Evolutionary conservation across 345 rosid genomes (phyloP).

Genomic region (Salix suchowensis): DNA sequence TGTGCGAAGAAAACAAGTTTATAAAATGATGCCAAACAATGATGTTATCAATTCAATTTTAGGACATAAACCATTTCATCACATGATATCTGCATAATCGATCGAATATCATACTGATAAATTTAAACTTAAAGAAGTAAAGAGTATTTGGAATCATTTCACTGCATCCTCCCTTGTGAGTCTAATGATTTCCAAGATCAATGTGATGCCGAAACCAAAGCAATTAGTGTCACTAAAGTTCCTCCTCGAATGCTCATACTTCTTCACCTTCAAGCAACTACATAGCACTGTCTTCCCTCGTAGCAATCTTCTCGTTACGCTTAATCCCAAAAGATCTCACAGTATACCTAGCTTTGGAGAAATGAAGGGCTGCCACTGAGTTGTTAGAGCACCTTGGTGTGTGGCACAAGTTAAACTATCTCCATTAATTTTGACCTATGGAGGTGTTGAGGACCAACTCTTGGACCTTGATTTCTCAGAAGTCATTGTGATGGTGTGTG

Average conservation of each 20-base stretch:
- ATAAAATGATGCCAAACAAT: neutral
- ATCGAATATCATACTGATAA: neutral
- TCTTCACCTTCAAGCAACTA: conserved; percentile 95
- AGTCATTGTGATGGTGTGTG: conserved; percentile 33
- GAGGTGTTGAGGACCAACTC: conserved; percentile 80
- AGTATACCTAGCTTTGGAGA: conserved; percentile 96
- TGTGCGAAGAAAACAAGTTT: conserved; percentile 10
- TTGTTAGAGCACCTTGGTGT: conserved; percentile 73
- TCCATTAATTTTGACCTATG: conserved; percentile 66
- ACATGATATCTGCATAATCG: neutral
- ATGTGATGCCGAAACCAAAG: conserved; percentile 81
- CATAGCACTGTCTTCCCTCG: conserved; percentile 95
- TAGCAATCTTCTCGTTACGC: conserved; percentile 95
- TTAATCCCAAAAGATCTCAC: conserved; percentile 91
- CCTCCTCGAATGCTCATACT: conserved; percentile 75
- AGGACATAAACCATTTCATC: neutral
- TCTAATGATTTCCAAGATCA: conserved; percentile 59
- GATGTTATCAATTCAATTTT: neutral
- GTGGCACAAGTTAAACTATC: conserved; percentile 89
- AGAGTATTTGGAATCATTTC: conserved; percentile 76
- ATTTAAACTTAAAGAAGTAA: neutral
- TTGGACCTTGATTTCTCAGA: conserved; percentile 90
- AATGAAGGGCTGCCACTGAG: conserved; percentile 71
- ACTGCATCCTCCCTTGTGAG: conserved; percentile 91
- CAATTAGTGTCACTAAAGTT: conserved; percentile 96